Conservation (phyloP, 192 early-diverging fungal species). For the Fimicolochytrium jonesii region DNA sequence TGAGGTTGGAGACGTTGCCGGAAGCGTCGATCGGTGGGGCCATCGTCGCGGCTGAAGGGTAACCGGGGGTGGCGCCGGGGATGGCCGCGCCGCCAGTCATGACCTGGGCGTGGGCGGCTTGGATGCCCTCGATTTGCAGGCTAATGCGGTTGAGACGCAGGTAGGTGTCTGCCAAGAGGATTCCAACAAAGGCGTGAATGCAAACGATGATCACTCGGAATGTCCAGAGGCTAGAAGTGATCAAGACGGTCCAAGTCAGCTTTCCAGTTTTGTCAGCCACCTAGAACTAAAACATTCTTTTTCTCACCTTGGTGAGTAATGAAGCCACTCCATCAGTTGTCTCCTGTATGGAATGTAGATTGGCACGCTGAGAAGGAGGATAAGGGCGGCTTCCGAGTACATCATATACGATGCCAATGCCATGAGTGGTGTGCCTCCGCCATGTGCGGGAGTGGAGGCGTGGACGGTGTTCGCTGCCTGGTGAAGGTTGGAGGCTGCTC, state of each 20-base stretch:
- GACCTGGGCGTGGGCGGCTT: slow-evolving; percentile 15
- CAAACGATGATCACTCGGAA: slow-evolving; percentile 24
- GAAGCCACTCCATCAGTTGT: slow-evolving; percentile 20
- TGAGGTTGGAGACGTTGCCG: slow-evolving; percentile 17
- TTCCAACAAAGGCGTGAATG: slow-evolving; percentile 15
- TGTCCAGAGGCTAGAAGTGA: slow-evolving; percentile 15
- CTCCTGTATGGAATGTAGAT: slow-evolving; percentile 25
- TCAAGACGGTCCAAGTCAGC: no score
- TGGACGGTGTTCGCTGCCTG: slow-evolving; percentile 16
- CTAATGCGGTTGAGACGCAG: slow-evolving; percentile 25
- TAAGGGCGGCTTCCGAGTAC: slow-evolving; percentile 22
- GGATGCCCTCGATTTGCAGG: slow-evolving; percentile 20
- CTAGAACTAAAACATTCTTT: no score
- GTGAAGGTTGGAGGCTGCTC: slow-evolving; percentile 4
- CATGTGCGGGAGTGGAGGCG: slow-evolving; percentile 15
- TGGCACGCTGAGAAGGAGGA: slow-evolving; percentile 19
- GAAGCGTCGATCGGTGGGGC: slow-evolving; percentile 5
- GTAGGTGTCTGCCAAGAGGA: slow-evolving; percentile 29
- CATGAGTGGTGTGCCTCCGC: slow-evolving; percentile 26
- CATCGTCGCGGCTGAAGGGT: background rate
- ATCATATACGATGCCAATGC: slow-evolving; percentile 17
- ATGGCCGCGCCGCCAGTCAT: slow-evolving; percentile 1
- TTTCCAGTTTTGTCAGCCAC: no score
- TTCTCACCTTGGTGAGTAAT: slow-evolving; percentile 25
- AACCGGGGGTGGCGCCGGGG: slow-evolving; percentile 9